Base-by-base conservation (phyloP, 1,284 basidiomycete genomes). In the Melampsora occidentalis region DNA sequence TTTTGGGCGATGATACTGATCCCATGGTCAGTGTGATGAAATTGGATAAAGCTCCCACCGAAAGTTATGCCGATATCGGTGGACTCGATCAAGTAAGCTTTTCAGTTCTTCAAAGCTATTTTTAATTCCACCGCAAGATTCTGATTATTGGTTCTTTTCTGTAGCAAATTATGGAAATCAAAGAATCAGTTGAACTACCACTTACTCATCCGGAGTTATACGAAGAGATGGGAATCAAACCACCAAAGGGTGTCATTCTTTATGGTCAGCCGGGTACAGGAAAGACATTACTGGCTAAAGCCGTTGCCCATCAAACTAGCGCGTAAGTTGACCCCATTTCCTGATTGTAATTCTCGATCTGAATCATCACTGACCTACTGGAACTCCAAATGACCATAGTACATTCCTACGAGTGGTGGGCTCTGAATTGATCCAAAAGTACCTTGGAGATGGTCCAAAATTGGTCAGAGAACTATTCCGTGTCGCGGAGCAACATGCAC, bases 211-310 rank as follows among this genome's bases (percentile, higher is more conserved):
- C 97, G 10, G 97, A 99, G 83, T 85, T 99, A 57, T 99, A 99
- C 85, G 96, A 99, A 84, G 96, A 99, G 86, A 98, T 99, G 97
- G 97, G 97, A 78, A 98, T 99, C 84, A 91, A 91, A 80, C 96
- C 96, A 51, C 97, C 97, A 48, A 99, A 99, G 84, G 97, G 97
- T 86, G 97, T 99, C 81, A 98, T 99, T 80, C 88, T 99, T 0
- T 99, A 99, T 81, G 97, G 97, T 82, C 95, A 96, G 6, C 97
- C 97, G 0, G 97, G 97, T 79, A 99, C 97, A 16, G 97, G 97
- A 71, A 99, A 99, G 85, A 99, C 97, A 0, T 88, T 99, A 1
- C 89, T 99, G 2, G 96, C 97, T 28, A 99, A 99, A 84, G 96
- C 96, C 0, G 97, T 99, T 18, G 97, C 97, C 59, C 98, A 99